A percentile compares a stretch with the other conserved stretches of the same genome.
These are phyloP conservation scores for Pistacia atlantica DNA, from an alignment of 345 rosid genomes.

Conservation along the genomic window DNA sequence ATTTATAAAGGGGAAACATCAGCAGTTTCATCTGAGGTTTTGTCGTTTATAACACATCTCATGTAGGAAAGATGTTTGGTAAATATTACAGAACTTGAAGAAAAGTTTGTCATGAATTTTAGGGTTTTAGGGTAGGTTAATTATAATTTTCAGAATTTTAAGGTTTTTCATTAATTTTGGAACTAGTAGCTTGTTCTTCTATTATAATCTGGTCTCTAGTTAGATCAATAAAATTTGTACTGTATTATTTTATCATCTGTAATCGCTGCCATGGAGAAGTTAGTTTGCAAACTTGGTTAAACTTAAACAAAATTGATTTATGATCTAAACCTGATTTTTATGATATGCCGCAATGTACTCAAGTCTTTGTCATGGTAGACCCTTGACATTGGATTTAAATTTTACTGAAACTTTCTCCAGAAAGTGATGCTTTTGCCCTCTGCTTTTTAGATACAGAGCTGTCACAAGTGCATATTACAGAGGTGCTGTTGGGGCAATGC, in stretches of 20 bases:
- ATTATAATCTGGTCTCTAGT: not conserved
- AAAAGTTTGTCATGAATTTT: not conserved
- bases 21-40: too few species aligned
- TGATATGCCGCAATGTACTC: not conserved
- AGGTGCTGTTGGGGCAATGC: conserved; percentile 93
- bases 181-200: not conserved
- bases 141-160: too few species aligned
- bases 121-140: too few species aligned
- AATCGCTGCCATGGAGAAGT: not conserved
- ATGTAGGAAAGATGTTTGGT: too few species aligned
- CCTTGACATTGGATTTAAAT: not conserved
- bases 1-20: too few species aligned
- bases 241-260: not conserved
- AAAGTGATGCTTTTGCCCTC: conserved; percentile 7
- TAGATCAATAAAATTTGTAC: not conserved
- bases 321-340: conserved; percentile 6
- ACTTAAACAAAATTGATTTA: not conserved
- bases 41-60: too few species aligned
- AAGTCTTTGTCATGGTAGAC: not conserved
- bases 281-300: not conserved
- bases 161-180: not conserved
- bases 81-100: not conserved
- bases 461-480: conserved; percentile 88
- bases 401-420: not conserved
- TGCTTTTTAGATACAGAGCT: conserved; percentile 60